Base-by-base conservation (phyloP, 306 rosid species). In the Ormosia semicastrata region DNA sequence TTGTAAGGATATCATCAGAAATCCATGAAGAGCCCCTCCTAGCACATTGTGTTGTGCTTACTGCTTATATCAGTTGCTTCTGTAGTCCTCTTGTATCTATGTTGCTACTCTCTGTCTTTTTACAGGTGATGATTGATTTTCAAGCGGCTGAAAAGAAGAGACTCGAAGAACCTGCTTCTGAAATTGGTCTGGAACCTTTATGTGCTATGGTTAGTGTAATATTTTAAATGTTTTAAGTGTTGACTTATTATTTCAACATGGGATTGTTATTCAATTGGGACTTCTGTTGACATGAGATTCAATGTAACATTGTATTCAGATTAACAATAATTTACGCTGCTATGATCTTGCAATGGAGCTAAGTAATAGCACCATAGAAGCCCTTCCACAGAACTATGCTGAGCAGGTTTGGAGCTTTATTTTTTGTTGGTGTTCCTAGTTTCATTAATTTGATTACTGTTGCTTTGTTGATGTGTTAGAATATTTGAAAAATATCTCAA, bases 331-430 rank as follows among this genome's bases (percentile, higher is more conserved):
- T 83, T 82, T 95, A 82, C 97, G 99, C 74, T 93, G 99, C 92
- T 93, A 95, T 86, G 98, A 95, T 88, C 98, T 95, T 72, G 99
- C 99, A 37, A 88, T 90, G 98, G 98, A 93, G 87, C 89, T 93
- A 8, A 95, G 98, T 88, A 95, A 81, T 82, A 88, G 94, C 89
- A 92, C 93, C 65, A 77, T 85, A 40, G 99, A 95, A 91, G 94
- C 99, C 73, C 96, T 95, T 87, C 98, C 99, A 39, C 94, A 82
- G 69, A 92, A 92, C 76, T 95, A 92, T 70, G 97, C 96, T 68
- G 96, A 93, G 74, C 99, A 95, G 99, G 99, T 95, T 83, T 64
- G 79, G 62, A 68, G 73, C 83, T 65, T 59, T n/a, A 30, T 39
- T 83, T 33, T 79, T 77, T 47, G 64, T 75, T 86, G 76, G 64